These are phyloP conservation scores for Xylaria palmicola DNA, from an alignment of 495 filamentous ascomycete species.

Conservation along the genomic window DNA sequence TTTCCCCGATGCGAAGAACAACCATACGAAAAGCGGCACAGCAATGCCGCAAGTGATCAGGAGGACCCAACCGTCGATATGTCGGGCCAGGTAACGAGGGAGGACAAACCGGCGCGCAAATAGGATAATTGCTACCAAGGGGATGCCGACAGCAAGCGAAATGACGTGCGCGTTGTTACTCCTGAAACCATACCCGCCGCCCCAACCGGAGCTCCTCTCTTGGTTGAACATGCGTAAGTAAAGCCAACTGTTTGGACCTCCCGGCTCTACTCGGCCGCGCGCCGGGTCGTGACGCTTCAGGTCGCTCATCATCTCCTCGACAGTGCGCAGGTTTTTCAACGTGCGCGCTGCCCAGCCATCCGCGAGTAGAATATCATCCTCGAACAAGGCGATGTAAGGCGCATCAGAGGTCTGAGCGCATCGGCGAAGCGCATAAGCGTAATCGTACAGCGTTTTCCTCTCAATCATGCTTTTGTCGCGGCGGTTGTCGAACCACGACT, in stretches of 20 bases:
- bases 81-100: slow-evolving; percentile 21
- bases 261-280: slow-evolving; percentile 20
- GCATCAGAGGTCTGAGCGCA: slow-evolving; percentile 40
- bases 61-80: slow-evolving; percentile 39
- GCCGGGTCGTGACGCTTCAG: slow-evolving; percentile 20
- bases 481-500: slow-evolving; percentile 25
- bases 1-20: slow-evolving; percentile 49
- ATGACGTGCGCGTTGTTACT: slow-evolving; percentile 42
- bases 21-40: slow-evolving; percentile 37
- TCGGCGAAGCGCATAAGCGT: slow-evolving; percentile 41
- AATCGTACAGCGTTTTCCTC: slow-evolving; percentile 42
- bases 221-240: slow-evolving; percentile 53
- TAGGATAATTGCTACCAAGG: slow-evolving; percentile 14
- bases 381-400: slow-evolving; percentile 48
- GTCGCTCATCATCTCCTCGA: slow-evolving; percentile 31
- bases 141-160: slow-evolving; percentile 28
- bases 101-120: slow-evolving; percentile 17
- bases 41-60: slow-evolving; percentile 38
- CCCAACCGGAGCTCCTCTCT: slow-evolving; percentile 43
- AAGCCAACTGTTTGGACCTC: slow-evolving; percentile 38
- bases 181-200: slow-evolving; percentile 32
- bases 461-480: slow-evolving; percentile 26
- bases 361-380: slow-evolving; percentile 49
- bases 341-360: slow-evolving; percentile 48
- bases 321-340: slow-evolving; percentile 33